These are phyloP conservation scores for Erigeron philadelphicus DNA, from an alignment of 140 eudicot genomes.

Conservation along the genomic window DNA sequence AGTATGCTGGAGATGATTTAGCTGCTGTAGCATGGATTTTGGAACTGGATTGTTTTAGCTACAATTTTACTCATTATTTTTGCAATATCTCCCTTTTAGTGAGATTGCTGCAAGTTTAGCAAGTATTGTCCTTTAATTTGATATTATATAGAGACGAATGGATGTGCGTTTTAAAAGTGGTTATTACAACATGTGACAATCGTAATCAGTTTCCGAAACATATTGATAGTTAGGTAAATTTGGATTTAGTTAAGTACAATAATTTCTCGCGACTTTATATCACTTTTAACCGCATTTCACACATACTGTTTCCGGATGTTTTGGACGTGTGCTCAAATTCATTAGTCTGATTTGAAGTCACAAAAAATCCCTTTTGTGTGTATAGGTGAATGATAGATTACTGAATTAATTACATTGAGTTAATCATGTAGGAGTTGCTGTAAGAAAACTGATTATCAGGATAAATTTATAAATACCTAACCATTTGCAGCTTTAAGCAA, in stretches of 20 bases:
- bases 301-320: neutral
- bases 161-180: too few species aligned
- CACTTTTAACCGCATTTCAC: neutral
- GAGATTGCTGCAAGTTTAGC: neutral
- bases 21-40: neutral
- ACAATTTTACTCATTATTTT: neutral
- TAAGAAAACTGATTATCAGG: conserved; percentile 4
- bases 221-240: too few species aligned
- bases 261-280: too few species aligned
- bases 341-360: neutral
- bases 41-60: conserved; percentile 11
- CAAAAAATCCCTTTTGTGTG: neutral
- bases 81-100: neutral
- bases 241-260: too few species aligned
- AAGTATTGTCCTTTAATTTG: neutral
- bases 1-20: neutral
- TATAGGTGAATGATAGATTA: conserved; percentile 2
- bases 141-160: too few species aligned
- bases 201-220: too few species aligned
- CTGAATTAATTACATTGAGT: neutral
- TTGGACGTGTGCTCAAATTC: neutral
- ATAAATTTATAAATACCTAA: too few species aligned
- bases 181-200: too few species aligned
- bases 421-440: neutral
- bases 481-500: neutral